Conservation (phyloP, 2,329 filamentous ascomycete species). For the Talaromyces rugulosus region DNA sequence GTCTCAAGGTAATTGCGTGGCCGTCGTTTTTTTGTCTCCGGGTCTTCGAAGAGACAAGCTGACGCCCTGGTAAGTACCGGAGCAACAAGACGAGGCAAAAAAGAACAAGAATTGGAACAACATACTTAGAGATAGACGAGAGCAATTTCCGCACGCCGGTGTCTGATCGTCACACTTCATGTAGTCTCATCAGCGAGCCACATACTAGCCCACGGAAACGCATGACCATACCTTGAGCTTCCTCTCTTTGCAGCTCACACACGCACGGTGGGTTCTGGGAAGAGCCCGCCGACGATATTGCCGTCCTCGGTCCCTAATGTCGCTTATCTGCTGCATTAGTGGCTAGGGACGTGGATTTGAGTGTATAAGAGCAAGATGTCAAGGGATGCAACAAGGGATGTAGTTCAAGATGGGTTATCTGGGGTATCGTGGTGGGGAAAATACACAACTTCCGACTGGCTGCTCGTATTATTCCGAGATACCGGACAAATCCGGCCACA, state of each 20-base stretch:
- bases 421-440: not conserved
- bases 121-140: not conserved
- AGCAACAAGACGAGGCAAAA: not conserved
- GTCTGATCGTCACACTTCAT: constrained; percentile 4
- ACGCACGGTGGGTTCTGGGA: not conserved
- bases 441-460: not conserved
- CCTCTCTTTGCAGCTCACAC: constrained; percentile 6
- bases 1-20: constrained; percentile 30
- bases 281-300: not conserved
- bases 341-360: not conserved
- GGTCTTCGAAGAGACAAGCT: constrained; percentile 20
- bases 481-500: not conserved
- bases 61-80: not conserved
- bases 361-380: not conserved
- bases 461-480: not conserved
- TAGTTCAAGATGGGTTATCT: not conserved
- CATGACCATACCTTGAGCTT: constrained; percentile 5
- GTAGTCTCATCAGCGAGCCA: not conserved
- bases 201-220: not conserved
- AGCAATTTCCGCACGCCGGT: not conserved
- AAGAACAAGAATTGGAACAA: not conserved
- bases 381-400: not conserved
- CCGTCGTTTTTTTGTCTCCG: constrained; percentile 19
- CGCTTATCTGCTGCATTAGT: not conserved
- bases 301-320: not conserved